Base-by-base conservation (phyloP, 2,329 filamentous ascomycete genomes). In the Diaporthe helianthi region DNA sequence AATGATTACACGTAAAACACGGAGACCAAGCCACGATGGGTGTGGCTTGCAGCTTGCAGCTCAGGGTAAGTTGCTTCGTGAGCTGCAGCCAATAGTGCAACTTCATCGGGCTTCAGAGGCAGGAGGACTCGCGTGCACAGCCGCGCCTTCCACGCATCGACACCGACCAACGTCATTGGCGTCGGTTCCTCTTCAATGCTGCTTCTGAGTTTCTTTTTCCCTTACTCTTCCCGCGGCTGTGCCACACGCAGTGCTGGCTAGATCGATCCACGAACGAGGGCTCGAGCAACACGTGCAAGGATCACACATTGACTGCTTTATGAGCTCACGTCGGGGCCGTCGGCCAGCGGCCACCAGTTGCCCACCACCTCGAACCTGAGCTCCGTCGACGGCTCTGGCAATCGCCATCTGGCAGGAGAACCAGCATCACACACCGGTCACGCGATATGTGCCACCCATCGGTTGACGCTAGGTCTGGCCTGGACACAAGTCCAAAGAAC, bases 61-160 rank as follows among this genome's bases (percentile, higher is more conserved):
- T 38, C 17, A 26, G 26, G 41, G n/a, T 12, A 63, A n/a, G 1
- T 36, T 36, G 1, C 26, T 36, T 44, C 58, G 58, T 19, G 29
- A 49, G 12, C 19, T 63, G 58, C 58, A 63, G 58, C 49, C 26
- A 63, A 63, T 44, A 63, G 49, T n/a, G 58, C 58, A 63, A 63
- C 29, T 63, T 12, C 4, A 12, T 49, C 58, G 58, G 58, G 44
- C 17, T 49, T 49, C 58, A 63, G 54, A 60, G 17, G 31, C 52
- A 22, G n/a, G 19, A 36, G 10, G n/a, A n/a, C n/a, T n/a, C n/a
- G n/a, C n/a, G n/a, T n/a, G n/a, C 12, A 44, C 7, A 41, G 53
- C 13, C 17, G 33, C 46, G 41, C 55, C 54, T 46, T n/a, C 36
- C 55, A 22, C 15, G 17, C 19, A 12, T 22, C 38, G 12, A 17